These are phyloP conservation scores for Phytophthora pistaciae DNA, from an alignment of 352 stramenopile species.

Conservation along the genomic window DNA sequence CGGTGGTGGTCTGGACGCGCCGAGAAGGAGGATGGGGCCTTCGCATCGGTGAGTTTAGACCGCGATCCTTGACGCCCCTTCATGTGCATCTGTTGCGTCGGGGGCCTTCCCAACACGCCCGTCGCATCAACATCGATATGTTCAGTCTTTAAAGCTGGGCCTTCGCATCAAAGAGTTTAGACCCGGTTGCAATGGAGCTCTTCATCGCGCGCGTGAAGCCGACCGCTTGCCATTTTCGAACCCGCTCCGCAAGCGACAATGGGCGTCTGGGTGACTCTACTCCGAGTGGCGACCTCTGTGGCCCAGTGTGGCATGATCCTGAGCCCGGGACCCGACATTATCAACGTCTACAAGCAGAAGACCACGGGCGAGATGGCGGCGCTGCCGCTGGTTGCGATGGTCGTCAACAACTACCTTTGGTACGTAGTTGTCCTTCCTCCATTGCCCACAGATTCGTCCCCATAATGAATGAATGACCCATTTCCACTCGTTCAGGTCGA, in stretches of 20 bases:
- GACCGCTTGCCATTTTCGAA: neutral
- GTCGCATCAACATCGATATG: neutral
- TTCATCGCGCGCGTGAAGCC: neutral
- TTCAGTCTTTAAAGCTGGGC: neutral
- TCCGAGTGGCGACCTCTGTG: neutral
- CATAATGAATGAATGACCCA: no score
- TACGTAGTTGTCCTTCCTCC: neutral
- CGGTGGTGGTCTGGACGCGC: neutral
- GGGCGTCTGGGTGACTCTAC: neutral
- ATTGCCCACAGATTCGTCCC: no score
- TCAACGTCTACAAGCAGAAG: slow-evolving; percentile 23
- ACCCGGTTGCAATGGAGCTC: neutral
- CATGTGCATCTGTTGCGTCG: neutral
- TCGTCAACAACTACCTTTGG: slow-evolving; percentile 38
- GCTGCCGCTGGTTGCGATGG: slow-evolving; percentile 31
- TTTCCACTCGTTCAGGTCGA: slow-evolving; percentile 6
- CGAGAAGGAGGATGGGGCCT: slow-evolving; percentile 7
- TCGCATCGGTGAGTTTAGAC: slow-evolving; percentile 6
- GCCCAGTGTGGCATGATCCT: neutral
- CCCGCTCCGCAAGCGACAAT: neutral
- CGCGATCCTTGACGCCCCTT: neutral
- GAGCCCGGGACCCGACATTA: slow-evolving; percentile 14
- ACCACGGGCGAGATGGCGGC: slow-evolving; percentile 25
- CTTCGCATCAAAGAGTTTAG: slow-evolving; percentile 1
- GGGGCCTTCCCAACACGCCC: neutral